phyloP scores from a whole-genome alignment of 176 grass and related monocot species.

The Musa acuminata region DNA sequence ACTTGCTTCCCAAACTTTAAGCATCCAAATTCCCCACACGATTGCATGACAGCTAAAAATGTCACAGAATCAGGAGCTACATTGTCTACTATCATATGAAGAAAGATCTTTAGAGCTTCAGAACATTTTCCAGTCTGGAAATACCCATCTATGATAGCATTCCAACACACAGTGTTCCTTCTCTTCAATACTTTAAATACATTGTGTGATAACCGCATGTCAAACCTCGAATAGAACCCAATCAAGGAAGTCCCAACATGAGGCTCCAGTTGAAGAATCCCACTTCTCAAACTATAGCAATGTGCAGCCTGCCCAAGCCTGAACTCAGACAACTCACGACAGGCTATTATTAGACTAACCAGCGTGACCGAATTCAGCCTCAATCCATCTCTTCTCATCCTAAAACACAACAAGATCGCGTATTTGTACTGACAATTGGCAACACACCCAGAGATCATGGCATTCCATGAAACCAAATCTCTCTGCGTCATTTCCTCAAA shows the following conservation, averaged over 20 bases:
- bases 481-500: constrained; percentile 19
- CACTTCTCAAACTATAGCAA: constrained; percentile 24
- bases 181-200: constrained; percentile 12
- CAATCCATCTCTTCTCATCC: constrained; percentile 18
- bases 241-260: constrained; percentile 22
- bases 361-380: constrained; percentile 3
- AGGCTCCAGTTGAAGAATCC: constrained; percentile 11
- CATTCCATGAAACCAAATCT: constrained; percentile 25
- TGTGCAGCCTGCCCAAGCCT: constrained; percentile 16
- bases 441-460: constrained; percentile 15
- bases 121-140: neutral
- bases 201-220: neutral
- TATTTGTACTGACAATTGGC: neutral
- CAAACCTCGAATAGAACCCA: constrained; percentile 19
- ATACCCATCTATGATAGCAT: constrained; percentile 6
- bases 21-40: constrained; percentile 5
- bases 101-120: constrained; percentile 7
- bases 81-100: constrained; percentile 10
- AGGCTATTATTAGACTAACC: constrained; percentile 17
- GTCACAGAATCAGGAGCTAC: constrained; percentile 15
- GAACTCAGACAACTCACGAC: neutral
- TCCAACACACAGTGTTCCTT: constrained; percentile 14
- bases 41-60: constrained; percentile 13
- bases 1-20: constrained; percentile 19
- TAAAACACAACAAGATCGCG: constrained; percentile 4